phyloP scores from a whole-genome alignment of 2,329 filamentous ascomycete species.

The Trichoderma atroviride region DNA sequence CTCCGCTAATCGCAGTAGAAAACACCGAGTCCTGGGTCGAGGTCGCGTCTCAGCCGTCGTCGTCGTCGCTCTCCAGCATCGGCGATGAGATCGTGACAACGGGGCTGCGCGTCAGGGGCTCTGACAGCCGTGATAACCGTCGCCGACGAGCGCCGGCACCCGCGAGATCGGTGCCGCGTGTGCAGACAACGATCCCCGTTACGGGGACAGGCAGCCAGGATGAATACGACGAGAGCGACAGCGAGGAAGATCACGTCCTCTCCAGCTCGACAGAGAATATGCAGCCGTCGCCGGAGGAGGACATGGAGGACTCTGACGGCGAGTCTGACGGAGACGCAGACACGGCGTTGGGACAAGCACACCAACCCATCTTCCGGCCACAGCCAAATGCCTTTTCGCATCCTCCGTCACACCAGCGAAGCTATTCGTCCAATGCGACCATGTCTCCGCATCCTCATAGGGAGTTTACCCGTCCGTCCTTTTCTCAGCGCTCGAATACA shows the following conservation, averaged over 20 bases:
- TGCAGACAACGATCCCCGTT: conserved; percentile 46
- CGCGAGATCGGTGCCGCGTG: conserved; percentile 41
- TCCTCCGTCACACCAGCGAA: conserved; percentile 62
- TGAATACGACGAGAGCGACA: conserved; percentile 92
- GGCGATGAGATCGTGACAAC: conserved; percentile 90
- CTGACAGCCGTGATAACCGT: conserved; percentile 61
- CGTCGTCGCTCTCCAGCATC: conserved; percentile 85
- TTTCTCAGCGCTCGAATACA: conserved; percentile 52
- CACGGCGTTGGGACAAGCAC: conserved; percentile 72
- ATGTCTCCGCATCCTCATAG: conserved; percentile 54
- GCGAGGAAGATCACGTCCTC: conserved; percentile 73
- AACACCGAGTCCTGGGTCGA: conserved; percentile 91
- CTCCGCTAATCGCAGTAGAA: conserved; percentile 56
- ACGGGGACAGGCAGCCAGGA: conserved; percentile 77
- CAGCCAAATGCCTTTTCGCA: conserved; percentile 93
- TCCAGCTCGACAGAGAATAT: conserved; percentile 61
- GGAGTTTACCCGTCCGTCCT: conserved; percentile 54
- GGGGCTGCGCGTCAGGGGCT: conserved; percentile 74
- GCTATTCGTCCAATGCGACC: conserved; percentile 53
- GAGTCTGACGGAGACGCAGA: conserved; percentile 68
- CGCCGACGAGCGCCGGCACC: conserved; percentile 55
- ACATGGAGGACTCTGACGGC: conserved; percentile 48
- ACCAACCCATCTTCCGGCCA: conserved; percentile 68
- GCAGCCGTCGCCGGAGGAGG: conserved; percentile 43
- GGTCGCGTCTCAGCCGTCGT: conserved; percentile 87